Conservation (phyloP, 73 alveolate genomes). For the Paramecium bursaria region DNA sequence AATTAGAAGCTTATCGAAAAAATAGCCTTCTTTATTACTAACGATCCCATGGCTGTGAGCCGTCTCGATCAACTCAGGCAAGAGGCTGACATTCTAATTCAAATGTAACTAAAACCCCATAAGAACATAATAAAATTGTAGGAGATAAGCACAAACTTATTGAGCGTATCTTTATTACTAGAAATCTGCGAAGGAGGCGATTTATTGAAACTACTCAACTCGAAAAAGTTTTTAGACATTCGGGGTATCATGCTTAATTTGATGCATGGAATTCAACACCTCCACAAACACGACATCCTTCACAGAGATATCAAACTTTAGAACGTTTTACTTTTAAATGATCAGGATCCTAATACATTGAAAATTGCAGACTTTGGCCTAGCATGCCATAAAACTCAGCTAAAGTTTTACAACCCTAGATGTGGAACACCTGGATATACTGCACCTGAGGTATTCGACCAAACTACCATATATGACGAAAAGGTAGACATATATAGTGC, state of each 20-base stretch:
- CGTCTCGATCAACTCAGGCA: conserved; percentile 1
- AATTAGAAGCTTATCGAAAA: not conserved
- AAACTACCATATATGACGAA: conserved; percentile 2
- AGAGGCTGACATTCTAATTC: conserved; percentile 15
- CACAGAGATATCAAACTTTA: conserved; percentile 32
- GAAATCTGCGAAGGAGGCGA: conserved; percentile 54
- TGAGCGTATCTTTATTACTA: not conserved
- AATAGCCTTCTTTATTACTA: conserved; percentile 6
- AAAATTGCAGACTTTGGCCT: conserved; percentile 48
- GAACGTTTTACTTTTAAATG: not conserved
- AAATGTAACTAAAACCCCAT: conserved; percentile 14
- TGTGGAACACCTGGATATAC: conserved; percentile 58
- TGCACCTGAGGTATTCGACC: conserved; percentile 34
- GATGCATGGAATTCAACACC: conserved; percentile 26
- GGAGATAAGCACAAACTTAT: conserved; percentile 9
- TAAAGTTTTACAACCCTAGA: not conserved
- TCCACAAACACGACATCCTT: not conserved
- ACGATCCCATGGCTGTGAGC: not conserved
- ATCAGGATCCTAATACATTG: not conserved
- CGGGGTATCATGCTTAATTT: not conserved
- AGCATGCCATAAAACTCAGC: not conserved
- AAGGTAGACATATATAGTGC: conserved; percentile 38
- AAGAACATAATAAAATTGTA: conserved; percentile 31
- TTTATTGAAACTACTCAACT: not conserved
- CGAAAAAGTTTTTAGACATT: not conserved